phyloP scores from a whole-genome alignment of 2,329 filamentous ascomycete species.

The Penicillium expansum region DNA sequence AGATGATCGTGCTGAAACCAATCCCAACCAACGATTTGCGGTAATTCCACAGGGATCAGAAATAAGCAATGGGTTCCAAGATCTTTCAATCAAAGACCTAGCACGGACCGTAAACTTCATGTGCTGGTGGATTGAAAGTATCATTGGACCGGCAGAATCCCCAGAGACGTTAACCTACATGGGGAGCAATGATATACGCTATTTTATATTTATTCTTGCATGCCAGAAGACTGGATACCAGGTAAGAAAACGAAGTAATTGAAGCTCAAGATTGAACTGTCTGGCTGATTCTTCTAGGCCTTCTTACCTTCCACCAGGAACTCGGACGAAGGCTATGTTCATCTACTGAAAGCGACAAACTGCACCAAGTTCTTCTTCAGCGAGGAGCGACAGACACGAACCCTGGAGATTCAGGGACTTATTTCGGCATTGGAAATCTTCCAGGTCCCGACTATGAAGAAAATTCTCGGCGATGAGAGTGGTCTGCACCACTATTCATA shows the following conservation, averaged over 20 bases:
- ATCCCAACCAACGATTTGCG: constrained; percentile 13
- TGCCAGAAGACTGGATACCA: constrained; percentile 27
- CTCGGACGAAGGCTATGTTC: constrained; percentile 17
- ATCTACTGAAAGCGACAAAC: constrained; percentile 16
- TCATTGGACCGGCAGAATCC: constrained; percentile 6
- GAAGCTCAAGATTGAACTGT: background rate
- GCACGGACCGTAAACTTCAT: constrained; percentile 19
- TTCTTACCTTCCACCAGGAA: too few relatives aligned
- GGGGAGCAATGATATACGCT: constrained; percentile 26
- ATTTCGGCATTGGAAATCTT: constrained; percentile 10
- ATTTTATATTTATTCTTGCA: constrained; percentile 23
- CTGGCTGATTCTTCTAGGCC: background rate
- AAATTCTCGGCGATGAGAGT: constrained; percentile 9
- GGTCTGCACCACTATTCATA: constrained; percentile 19
- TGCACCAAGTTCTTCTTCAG: constrained; percentile 28
- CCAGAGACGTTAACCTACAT: constrained; percentile 26
- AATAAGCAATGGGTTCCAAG: constrained; percentile 19
- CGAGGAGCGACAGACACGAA: constrained; percentile 23
- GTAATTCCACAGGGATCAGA: constrained; percentile 14
- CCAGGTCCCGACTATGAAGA: constrained; percentile 6
- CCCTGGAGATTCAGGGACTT: constrained; percentile 40
- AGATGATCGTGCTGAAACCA: constrained; percentile 4
- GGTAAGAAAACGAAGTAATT: constrained; percentile 5
- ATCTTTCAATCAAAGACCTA: constrained; percentile 17
- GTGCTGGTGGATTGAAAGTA: constrained; percentile 23